Conservation (phyloP, 331 rosid species). For the Erythrophleum ivorense region DNA sequence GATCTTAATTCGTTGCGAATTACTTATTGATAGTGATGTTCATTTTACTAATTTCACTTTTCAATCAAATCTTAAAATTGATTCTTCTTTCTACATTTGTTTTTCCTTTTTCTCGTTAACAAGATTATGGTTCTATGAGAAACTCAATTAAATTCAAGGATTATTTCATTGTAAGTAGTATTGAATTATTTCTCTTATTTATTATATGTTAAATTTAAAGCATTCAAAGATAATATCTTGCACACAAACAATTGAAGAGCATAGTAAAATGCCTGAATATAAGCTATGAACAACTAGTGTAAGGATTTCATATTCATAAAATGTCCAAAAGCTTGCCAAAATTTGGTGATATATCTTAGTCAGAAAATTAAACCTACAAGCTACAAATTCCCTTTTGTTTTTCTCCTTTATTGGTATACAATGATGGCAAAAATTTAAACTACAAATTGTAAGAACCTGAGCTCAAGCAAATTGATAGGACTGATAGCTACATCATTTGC, state of each 20-base stretch:
- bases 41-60: background rate
- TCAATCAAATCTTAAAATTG: background rate
- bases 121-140: too few relatives aligned
- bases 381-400: background rate
- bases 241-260: background rate
- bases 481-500: background rate
- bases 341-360: background rate
- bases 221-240: too few relatives aligned
- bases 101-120: background rate
- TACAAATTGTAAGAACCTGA: constrained; percentile 31
- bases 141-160: background rate
- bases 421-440: background rate
- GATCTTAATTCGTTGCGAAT: background rate
- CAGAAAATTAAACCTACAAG: background rate
- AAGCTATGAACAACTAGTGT: background rate
- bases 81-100: background rate
- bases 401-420: background rate
- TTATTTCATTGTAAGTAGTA: constrained; percentile 12
- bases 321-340: background rate
- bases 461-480: constrained; percentile 31
- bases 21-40: background rate
- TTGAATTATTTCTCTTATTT: too few relatives aligned
- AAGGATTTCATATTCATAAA: too few relatives aligned
- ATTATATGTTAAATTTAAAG: too few relatives aligned
- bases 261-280: background rate